Conservation (phyloP, 805 yeast genomes). For the Ogataea corticis region DNA sequence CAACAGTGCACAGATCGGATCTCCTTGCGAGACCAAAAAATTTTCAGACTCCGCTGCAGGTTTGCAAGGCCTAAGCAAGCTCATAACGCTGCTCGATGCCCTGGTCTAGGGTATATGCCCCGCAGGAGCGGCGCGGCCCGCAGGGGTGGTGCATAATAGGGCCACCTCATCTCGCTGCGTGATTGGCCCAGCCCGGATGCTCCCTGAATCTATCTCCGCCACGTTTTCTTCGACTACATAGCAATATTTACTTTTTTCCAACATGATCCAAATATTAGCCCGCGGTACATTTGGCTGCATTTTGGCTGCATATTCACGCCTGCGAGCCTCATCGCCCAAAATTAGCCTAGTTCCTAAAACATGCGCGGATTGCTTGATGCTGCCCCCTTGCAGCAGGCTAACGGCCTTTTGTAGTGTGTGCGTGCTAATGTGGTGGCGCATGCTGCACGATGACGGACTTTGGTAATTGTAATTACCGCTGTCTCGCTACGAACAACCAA, state of each 20-base stretch:
- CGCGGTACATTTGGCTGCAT: too few relatives aligned
- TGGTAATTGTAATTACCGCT: too few relatives aligned
- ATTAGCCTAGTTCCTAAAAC: too few relatives aligned
- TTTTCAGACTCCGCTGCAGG: slow-evolving; percentile 16
- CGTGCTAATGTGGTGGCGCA: background rate
- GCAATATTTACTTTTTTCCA: slow-evolving; percentile 1
- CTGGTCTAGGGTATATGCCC: slow-evolving; percentile 16
- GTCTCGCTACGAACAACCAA: too few relatives aligned
- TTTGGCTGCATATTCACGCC: background rate
- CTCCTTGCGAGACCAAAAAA: background rate
- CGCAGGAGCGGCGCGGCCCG: too few relatives aligned
- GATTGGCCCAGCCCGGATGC: background rate
- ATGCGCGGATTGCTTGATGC: too few relatives aligned
- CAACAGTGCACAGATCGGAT: background rate
- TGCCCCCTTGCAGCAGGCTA: slow-evolving; percentile 1
- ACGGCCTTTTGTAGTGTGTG: background rate
- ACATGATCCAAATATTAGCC: background rate
- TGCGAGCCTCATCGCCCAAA: background rate
- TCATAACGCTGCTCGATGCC: slow-evolving; percentile 32
- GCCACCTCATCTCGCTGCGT: background rate
- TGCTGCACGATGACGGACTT: background rate
- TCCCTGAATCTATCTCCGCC: too few relatives aligned
- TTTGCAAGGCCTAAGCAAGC: slow-evolving; percentile 25
- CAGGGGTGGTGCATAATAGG: too few relatives aligned
- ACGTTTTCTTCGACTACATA: background rate